Base-by-base conservation (phyloP, 305 asterid species). In the Fraxinus floribunda region DNA sequence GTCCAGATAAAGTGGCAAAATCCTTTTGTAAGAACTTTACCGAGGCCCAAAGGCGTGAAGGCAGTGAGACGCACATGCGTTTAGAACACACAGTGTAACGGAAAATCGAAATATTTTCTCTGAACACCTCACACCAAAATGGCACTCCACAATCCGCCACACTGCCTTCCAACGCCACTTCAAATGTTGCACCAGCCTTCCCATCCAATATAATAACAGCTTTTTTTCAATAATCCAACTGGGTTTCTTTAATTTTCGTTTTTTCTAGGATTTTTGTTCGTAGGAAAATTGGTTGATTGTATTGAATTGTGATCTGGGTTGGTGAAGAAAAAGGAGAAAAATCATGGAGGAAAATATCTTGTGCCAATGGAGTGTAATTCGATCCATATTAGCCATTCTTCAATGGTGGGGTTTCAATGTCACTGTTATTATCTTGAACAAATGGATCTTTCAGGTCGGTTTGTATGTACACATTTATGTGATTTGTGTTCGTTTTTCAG, bases 391-490 rank as follows among this genome's bases (percentile, higher is more conserved):
- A 1, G 88, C 88, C 32, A 86, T 88, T 55, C 76, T 88, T 81
- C 91, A 88, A 84, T 88, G 91, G 91, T 88, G 89, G 91, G 88
- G 86, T 22, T 88, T 88, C 86, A 88, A 88, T 79, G 89, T 88
- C 57, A 85, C 91, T 20, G 89, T 86, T 35, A 86, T 88, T 82
- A 88, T 88, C 87, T 83, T 85, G 89, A 88, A 88, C 78, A 88
- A 86, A 49, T 88, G 89, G 91, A 88, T 86, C 88, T 88, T 88
- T 76, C 91, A 88, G 89, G 91, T 88, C 20, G 22, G 72, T 81
- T 29, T 80, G 41, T 57, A 13, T 18, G 20, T 22, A 39, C 68
- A 20, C 24, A 38, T 74, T 13, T 18, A 9, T 36, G 29, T 3
- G 15, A 73, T 32, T 68, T 29, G 36, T 29, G 36, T 66, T 29